Percentiles rank a stretch among this genome's conserved stretches.
These are phyloP conservation scores for Fusarium robinianum DNA, from an alignment of 2,329 filamentous ascomycete genomes.

Conservation along the genomic window DNA sequence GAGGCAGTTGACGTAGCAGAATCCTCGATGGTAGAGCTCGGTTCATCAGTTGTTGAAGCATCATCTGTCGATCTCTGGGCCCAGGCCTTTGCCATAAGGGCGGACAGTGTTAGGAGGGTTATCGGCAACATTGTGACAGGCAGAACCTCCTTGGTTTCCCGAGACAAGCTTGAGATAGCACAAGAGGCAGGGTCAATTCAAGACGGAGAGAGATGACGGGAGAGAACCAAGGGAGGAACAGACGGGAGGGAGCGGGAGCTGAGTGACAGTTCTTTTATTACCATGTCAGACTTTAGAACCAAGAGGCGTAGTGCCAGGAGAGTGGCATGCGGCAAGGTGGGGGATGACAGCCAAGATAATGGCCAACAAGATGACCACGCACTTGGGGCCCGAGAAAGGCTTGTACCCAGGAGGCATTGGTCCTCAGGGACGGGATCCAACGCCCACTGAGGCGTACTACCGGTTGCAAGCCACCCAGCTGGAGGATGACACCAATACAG, in stretches of 20 bases:
- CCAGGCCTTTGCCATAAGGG: slow-evolving; percentile 21
- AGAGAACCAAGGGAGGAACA: slow-evolving; percentile 11
- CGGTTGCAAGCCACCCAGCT: too few relatives aligned
- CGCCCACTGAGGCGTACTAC: too few relatives aligned
- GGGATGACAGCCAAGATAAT: slow-evolving; percentile 16
- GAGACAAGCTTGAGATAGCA: slow-evolving; percentile 17
- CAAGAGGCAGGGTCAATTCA: slow-evolving; percentile 6
- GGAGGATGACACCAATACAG: too few relatives aligned
- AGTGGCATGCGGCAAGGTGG: too few relatives aligned
- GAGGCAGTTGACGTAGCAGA: slow-evolving; percentile 24
- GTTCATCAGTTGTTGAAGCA: slow-evolving; percentile 6
- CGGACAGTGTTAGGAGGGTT: slow-evolving; percentile 20
- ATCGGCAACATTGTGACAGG: slow-evolving; percentile 27
- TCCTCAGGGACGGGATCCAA: too few relatives aligned
- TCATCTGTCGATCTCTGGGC: slow-evolving; percentile 18
- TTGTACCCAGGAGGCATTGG: too few relatives aligned
- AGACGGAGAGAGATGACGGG: slow-evolving; percentile 9
- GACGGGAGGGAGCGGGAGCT: slow-evolving; percentile 17
- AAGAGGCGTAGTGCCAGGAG: too few relatives aligned
- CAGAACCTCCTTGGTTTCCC: slow-evolving; percentile 12
- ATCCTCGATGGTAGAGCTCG: slow-evolving; percentile 23
- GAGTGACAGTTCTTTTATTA: slow-evolving; percentile 24
- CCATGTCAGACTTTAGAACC: slow-evolving; percentile 12
- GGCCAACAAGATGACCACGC: not conserved
- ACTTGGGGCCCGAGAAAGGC: slow-evolving; percentile 31